Evolutionary conservation across 2,329 filamentous ascomycete species (phyloP), one percentile per base, ranked within the genome.

Genomic region (Elsinoe batatas): DNA sequence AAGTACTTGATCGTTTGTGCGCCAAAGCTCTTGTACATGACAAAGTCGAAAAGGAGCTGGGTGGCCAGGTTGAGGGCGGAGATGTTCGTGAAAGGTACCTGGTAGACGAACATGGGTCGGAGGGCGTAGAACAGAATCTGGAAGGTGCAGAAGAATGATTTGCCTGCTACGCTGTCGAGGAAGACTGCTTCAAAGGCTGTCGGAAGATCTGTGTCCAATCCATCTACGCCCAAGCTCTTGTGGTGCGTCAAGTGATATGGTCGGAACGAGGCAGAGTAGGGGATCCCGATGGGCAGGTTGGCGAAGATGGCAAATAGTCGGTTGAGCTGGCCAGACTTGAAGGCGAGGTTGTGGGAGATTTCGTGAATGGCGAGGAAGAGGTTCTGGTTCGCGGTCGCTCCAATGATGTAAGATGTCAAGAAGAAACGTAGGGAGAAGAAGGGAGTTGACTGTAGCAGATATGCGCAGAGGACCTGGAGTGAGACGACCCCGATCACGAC

Each of bases 81-180:
- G 57, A 96, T 82, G 66, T 79, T 79, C 53, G 91, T 96, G 69
- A 97, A 81, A 36, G 91, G 88, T 4, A 97, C 79, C 64, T 83
- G 81, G 79, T 95, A 95, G 64, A 98, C 81, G 73, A 91, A 84
- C 86, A 97, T 95, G 59, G 93, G 93, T 13, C 93, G 88, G 51
- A 98, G 73, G 65, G 93, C 93, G 76, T 98, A 98, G 80, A 98
- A 98, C 69, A 98, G 81, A 71, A 98, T 96, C 74, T 98, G 93
- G 76, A 96, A 98, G 63, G 93, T 98, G 75, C 87, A 91, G 80
- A 98, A 98, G 77, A 98, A 98, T 62, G 93, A 85, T 74, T 98
- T 98, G 70, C 93, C 93, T 15, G 91, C 81, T 64, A 98, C 84
- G 6, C 90, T 96, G 76, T 98, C 88, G 65, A 98, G 84, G 69